Evolutionary conservation across 495 filamentous ascomycete species (phyloP).

Genomic region (Penicillium dipodomyicola): DNA sequence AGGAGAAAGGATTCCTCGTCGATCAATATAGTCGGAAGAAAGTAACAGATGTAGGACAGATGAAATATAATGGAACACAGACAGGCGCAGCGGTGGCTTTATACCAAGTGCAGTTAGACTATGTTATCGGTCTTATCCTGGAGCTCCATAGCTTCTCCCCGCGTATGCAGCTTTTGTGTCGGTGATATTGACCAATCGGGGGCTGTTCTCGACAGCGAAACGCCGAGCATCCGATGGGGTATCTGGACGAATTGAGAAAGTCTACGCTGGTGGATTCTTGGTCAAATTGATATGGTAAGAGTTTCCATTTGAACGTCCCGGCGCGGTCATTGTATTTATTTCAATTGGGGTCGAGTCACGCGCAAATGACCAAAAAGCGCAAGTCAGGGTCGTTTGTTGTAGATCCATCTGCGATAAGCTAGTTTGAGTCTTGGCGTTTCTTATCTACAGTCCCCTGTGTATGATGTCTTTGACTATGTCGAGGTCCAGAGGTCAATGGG

Average conservation of each 20-base stretch:
- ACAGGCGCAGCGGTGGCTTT: slow-evolving; percentile 23
- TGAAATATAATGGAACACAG: slow-evolving; percentile 4
- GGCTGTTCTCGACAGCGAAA: slow-evolving; percentile 1
- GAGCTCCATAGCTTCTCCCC: slow-evolving; percentile 21
- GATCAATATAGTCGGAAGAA: neutral
- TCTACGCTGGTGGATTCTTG: slow-evolving; percentile 22
- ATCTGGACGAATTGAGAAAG: slow-evolving; percentile 29
- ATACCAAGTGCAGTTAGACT: slow-evolving; percentile 16
- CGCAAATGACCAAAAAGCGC: neutral
- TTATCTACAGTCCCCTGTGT: neutral
- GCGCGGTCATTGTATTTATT: neutral
- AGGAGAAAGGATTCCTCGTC: neutral
- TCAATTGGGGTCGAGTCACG: neutral
- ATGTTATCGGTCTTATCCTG: slow-evolving; percentile 20
- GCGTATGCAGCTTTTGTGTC: slow-evolving; percentile 27
- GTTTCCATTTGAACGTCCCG: slow-evolving; percentile 3
- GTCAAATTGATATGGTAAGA: slow-evolving; percentile 22
- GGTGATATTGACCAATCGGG: slow-evolving; percentile 26
- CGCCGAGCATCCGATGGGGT: slow-evolving; percentile 21
- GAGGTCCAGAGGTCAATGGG: neutral
- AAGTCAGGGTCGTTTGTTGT: neutral
- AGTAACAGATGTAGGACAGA: neutral
- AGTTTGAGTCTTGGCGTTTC: slow-evolving; percentile 1
- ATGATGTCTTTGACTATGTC: too few species aligned
- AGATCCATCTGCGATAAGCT: slow-evolving; percentile 5